Evolutionary conservation across 257 asterid genomes (phyloP).

Genomic region (Solanum dulcamara): DNA sequence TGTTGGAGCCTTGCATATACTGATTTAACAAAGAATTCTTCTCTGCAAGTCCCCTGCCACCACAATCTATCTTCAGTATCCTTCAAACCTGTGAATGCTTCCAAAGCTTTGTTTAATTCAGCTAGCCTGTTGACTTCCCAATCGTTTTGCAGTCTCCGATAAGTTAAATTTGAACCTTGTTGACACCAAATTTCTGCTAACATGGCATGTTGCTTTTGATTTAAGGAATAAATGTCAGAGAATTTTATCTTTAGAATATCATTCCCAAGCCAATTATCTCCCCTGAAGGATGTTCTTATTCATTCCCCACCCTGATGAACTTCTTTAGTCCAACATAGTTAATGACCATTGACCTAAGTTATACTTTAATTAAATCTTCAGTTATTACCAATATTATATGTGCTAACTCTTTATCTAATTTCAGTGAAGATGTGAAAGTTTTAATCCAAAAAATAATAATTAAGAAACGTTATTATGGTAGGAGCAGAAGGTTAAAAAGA

Average conservation of each 20-base stretch:
- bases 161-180: no score
- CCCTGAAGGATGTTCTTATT: neutral
- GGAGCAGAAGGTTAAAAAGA: neutral
- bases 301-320: neutral
- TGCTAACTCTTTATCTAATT: neutral
- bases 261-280: neutral
- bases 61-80: no score
- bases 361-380: neutral
- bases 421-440: neutral
- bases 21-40: no score
- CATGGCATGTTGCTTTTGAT: no score
- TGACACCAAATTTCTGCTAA: no score
- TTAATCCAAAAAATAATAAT: neutral
- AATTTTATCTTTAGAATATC: neutral
- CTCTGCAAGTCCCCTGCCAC: no score
- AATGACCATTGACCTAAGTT: neutral
- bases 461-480: neutral
- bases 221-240: no score
- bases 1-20: no score
- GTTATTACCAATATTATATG: neutral
- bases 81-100: no score
- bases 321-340: neutral
- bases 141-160: no score
- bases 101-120: no score
- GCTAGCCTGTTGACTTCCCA: no score